phyloP scores from a whole-genome alignment of 345 rosid species.

The Melastoma malabathricum region DNA sequence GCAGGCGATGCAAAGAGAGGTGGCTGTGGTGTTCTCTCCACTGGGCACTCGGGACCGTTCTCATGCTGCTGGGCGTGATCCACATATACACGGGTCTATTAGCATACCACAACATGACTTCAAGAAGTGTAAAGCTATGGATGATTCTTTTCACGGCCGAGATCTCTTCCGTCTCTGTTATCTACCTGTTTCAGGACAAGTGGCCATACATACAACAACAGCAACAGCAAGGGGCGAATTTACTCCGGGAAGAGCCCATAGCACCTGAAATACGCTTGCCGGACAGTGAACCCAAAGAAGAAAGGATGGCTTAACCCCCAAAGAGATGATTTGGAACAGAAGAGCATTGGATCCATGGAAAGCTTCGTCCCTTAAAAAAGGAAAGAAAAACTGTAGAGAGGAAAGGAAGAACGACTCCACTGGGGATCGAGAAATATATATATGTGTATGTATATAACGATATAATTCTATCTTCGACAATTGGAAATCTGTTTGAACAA shows the following conservation, averaged over 20 bases:
- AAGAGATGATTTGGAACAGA: not conserved
- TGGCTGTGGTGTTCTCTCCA: conserved; percentile 37
- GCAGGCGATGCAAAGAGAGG: conserved; percentile 43
- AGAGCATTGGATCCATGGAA: too few relatives aligned
- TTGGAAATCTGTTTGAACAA: too few relatives aligned
- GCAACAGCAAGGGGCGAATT: conserved; percentile 28
- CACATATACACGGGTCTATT: conserved; percentile 37
- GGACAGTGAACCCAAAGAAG: too few relatives aligned
- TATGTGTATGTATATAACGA: too few relatives aligned
- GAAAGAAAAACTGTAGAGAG: too few relatives aligned
- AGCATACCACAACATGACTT: conserved; percentile 42
- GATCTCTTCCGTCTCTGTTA: conserved; percentile 20
- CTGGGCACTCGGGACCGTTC: conserved; percentile 41
- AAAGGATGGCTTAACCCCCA: too few relatives aligned
- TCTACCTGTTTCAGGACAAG: conserved; percentile 57
- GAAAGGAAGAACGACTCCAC: conserved; percentile 27
- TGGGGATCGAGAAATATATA: conserved; percentile 23
- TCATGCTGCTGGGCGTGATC: conserved; percentile 34
- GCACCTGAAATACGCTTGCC: not conserved
- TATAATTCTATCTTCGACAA: too few relatives aligned
- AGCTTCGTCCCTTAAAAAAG: not conserved
- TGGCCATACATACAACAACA: conserved; percentile 37
- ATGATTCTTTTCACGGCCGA: conserved; percentile 23
- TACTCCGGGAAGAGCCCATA: conserved; percentile 17
- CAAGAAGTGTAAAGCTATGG: conserved; percentile 36